phyloP scores from a whole-genome alignment of 495 filamentous ascomycete genomes.

The Penicillium malachiteum region DNA sequence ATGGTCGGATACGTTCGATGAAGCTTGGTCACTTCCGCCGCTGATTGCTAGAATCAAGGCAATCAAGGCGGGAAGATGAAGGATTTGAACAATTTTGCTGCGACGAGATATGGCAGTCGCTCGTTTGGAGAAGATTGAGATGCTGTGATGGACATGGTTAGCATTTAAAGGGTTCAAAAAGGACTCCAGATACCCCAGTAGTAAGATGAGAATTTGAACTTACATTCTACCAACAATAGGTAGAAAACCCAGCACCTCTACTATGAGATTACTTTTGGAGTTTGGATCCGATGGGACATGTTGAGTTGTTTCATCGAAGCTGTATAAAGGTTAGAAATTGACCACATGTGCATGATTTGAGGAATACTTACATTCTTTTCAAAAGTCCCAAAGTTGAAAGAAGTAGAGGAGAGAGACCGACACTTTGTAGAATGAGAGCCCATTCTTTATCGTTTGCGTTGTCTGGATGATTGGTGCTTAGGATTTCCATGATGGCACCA shows the following conservation, averaged over 20 bases:
- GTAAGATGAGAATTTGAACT: neutral
- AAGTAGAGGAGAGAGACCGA: constrained; percentile 18
- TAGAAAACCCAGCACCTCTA: neutral
- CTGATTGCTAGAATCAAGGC: constrained; percentile 17
- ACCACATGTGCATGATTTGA: neutral
- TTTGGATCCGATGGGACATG: constrained; percentile 6
- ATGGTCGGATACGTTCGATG: constrained; percentile 10
- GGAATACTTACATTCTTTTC: constrained; percentile 16
- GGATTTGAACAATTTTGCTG: constrained; percentile 12
- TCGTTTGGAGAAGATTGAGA: constrained; percentile 11
- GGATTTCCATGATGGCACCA: constrained; percentile 14
- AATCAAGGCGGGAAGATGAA: constrained; percentile 18
- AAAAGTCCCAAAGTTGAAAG: constrained; percentile 15
- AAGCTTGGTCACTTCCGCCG: constrained; percentile 15
- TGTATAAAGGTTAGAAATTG: neutral
- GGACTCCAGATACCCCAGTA: neutral
- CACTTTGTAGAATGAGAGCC: constrained; percentile 14
- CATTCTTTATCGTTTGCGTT: constrained; percentile 14
- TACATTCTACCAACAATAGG: constrained; percentile 1
- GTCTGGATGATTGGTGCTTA: constrained; percentile 13
- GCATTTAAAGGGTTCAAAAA: neutral
- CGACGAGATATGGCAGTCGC: constrained; percentile 15
- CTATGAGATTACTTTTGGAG: neutral
- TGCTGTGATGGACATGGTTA: neutral
- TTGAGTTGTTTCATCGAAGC: constrained; percentile 9